A percentile compares a stretch with the other conserved stretches of the same genome.
Conservation (phyloP, 2,329 filamentous ascomycete species). For the Tolypocladium inflatum region DNA sequence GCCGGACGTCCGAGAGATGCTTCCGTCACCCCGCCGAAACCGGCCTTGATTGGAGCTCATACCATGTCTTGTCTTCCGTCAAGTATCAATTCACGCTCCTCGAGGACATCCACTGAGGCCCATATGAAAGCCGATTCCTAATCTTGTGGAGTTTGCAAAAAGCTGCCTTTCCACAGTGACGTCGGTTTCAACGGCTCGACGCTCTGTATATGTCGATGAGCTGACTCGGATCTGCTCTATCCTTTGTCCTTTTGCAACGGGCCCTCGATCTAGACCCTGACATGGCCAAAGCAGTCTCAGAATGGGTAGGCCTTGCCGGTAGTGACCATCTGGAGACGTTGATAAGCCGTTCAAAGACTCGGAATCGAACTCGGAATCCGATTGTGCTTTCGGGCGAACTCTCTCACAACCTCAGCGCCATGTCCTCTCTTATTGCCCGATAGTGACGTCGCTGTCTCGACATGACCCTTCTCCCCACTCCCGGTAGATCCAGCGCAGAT, state of each 20-base stretch:
- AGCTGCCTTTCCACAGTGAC: not conserved
- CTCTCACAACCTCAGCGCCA: not conserved
- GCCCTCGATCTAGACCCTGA: not conserved
- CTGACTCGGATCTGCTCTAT: not conserved
- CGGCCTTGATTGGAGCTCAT: not conserved
- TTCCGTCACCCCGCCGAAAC: not conserved
- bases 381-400: not conserved
- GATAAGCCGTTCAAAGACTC: not conserved
- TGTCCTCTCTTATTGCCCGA: not conserved
- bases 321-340: not conserved
- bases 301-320: not conserved
- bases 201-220: not conserved
- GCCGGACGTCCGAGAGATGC: not conserved
- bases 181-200: not conserved
- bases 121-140: not conserved
- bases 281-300: not conserved
- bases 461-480: not conserved
- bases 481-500: not conserved
- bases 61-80: not conserved
- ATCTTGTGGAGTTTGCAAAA: not conserved
- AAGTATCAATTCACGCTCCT: not conserved
- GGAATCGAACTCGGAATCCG: not conserved
- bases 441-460: not conserved
- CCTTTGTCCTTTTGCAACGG: not conserved
- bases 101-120: not conserved